phyloP scores from a whole-genome alignment of 2,329 filamentous ascomycete species.

The Fusarium piperis region DNA sequence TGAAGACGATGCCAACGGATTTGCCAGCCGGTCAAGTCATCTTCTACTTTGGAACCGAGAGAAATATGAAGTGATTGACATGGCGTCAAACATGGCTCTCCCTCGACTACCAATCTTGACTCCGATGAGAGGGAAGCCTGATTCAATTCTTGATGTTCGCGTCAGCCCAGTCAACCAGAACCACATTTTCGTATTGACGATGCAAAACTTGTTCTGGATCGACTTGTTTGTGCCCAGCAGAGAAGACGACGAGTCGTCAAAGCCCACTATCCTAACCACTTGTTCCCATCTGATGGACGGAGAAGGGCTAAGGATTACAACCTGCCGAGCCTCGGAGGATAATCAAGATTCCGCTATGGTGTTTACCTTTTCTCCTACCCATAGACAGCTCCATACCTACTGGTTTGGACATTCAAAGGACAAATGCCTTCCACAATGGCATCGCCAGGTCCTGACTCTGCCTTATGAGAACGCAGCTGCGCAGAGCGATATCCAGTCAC shows the following conservation, averaged over 20 bases:
- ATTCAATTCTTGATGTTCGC: constrained; percentile 65
- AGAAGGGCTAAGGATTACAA: constrained; percentile 44
- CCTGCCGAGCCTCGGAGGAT: constrained; percentile 38
- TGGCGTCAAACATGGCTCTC: constrained; percentile 46
- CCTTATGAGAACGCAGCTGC: constrained; percentile 19
- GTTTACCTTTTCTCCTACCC: constrained; percentile 46
- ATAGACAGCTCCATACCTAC: constrained; percentile 47
- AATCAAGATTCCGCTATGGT: constrained; percentile 43
- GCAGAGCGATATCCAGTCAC: constrained; percentile 32
- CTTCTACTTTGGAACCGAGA: constrained; percentile 51
- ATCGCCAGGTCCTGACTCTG: constrained; percentile 48
- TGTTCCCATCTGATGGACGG: constrained; percentile 44
- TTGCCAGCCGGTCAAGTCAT: constrained; percentile 33
- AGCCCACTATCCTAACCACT: constrained; percentile 40
- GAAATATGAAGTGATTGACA: constrained; percentile 49
- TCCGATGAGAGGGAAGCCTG: constrained; percentile 39
- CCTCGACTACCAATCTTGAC: constrained; percentile 42
- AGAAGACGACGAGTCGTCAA: constrained; percentile 9
- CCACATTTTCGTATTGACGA: constrained; percentile 69
- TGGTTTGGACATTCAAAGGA: constrained; percentile 46
- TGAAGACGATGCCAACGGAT: constrained; percentile 8
- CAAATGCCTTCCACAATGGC: constrained; percentile 48
- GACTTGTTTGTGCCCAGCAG: constrained; percentile 46
- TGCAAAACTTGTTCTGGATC: constrained; percentile 60
- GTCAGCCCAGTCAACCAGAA: constrained; percentile 56